Evolutionary conservation across 1,139 yeast species (phyloP).

Genomic region (Saccharomyces hybrid): DNA sequence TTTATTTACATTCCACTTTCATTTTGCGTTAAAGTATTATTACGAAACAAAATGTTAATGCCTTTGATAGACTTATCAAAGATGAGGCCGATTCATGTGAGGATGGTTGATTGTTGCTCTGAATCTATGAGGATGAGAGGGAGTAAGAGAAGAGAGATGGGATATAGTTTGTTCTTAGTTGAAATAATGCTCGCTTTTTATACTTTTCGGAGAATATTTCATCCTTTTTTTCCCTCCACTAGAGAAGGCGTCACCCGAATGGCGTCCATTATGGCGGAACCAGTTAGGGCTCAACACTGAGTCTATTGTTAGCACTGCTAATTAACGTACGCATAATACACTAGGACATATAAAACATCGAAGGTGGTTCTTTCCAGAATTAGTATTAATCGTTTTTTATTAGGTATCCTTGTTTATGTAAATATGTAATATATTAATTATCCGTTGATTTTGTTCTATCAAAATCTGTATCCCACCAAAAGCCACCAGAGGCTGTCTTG

Average conservation of each 20-base stretch:
- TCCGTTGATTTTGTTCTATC: neutral
- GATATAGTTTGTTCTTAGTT: neutral
- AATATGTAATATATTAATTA: neutral
- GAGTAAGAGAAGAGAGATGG: no score
- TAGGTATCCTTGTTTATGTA: neutral
- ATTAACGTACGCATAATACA: no score
- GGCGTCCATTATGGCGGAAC: neutral
- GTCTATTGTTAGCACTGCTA: no score
- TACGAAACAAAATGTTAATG: slow-evolving; percentile 2
- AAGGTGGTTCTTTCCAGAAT: neutral
- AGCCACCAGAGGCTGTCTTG: neutral
- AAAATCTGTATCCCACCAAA: neutral
- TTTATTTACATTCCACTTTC: neutral
- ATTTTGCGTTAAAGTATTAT: neutral
- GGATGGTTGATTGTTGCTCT: neutral
- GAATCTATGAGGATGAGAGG: neutral
- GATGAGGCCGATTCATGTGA: neutral
- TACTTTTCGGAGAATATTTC: neutral
- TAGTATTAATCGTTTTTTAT: neutral
- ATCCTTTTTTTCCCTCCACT: neutral
- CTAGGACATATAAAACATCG: neutral
- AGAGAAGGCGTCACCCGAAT: neutral
- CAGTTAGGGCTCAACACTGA: neutral
- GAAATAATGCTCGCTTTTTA: slow-evolving; percentile 5
- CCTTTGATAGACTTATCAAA: slow-evolving; percentile 7